phyloP scores from a whole-genome alignment of 108 stramenopile species.

The Fistulifera pelliculosa region DNA sequence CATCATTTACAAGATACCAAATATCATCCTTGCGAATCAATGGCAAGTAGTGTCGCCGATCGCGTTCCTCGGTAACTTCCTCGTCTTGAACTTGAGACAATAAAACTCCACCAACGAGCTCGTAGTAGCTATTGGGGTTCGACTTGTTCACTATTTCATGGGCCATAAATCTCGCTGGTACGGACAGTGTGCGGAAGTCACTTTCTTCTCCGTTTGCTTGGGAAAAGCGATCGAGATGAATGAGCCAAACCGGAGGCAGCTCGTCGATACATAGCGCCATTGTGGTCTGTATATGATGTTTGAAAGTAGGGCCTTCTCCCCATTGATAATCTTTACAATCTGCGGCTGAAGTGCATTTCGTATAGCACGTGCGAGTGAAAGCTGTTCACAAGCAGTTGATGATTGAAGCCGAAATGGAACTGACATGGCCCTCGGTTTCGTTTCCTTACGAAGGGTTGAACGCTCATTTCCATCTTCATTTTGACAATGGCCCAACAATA shows the following conservation, averaged over 20 bases:
- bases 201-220: neutral
- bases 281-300: slow-evolving; percentile 12
- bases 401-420: neutral
- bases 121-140: neutral
- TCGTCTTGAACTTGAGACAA: slow-evolving; percentile 7
- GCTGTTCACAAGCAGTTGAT: neutral
- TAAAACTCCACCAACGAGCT: slow-evolving; percentile 21
- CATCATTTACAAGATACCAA: neutral
- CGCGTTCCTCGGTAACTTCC: neutral
- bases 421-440: neutral
- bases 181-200: neutral
- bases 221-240: slow-evolving; percentile 26
- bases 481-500: too few species aligned
- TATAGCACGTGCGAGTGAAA: neutral
- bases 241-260: slow-evolving; percentile 19
- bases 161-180: neutral
- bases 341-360: neutral
- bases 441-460: neutral
- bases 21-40: neutral
- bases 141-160: neutral
- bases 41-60: neutral
- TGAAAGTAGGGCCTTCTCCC: neutral
- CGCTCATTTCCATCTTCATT: too few species aligned
- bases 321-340: slow-evolving; percentile 3
- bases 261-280: slow-evolving; percentile 11